Evolutionary conservation across 1,139 yeast species (phyloP), one percentile per base, ranked within the genome.

Genomic region (Geotrichum candidum): DNA sequence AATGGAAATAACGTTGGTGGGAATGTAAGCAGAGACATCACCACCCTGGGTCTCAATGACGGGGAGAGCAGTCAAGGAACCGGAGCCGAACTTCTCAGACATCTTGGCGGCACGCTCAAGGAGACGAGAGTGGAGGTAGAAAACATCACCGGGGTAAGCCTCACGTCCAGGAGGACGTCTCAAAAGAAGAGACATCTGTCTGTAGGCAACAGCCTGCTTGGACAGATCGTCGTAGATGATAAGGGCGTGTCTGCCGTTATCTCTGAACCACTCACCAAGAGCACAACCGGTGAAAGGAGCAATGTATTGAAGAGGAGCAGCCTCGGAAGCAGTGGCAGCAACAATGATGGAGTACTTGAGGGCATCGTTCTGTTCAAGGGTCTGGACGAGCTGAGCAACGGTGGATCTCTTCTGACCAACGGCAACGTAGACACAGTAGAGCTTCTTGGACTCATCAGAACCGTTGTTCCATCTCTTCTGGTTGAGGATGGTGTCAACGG

Each of bases 261-360:
- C 99, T 87, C 99, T 91, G 95, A 94, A 94, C 99, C 99, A 94
- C 84, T 94, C 99, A 84, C 98, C 97, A 79, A 95, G 92, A 77
- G 99, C 97, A 80, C 96, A 88, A 73, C 94, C 99, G 73, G 99
- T 91, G 96, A 95, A 94, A 79, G 99, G 99, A 84, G 99, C 99
- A 79, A 94, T 84, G 85, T 91, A 94, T 86, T 94, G 99, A 81
- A 95, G 86, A 80, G 99, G 99, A 80, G 99, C 99, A 73, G 99
- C 99, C 85, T 94, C 99, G 69, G 99, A 95, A 73, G 99, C 99
- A 76, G 99, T 95, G 75, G 99, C 99, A 69, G 99, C 97, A 78
- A 94, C 98, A 80, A 94, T 85, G 82, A 94, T 89, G 74, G 98
- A 82, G 87, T 94, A 94, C 84, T 94, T 91, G 82, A 95, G 83